Percentiles rank a stretch among this genome's conserved stretches.
These are phyloP conservation scores for Marchantia paleacea DNA, from an alignment of 225 moss, liverwort and hornwort species.

Conservation along the genomic window DNA sequence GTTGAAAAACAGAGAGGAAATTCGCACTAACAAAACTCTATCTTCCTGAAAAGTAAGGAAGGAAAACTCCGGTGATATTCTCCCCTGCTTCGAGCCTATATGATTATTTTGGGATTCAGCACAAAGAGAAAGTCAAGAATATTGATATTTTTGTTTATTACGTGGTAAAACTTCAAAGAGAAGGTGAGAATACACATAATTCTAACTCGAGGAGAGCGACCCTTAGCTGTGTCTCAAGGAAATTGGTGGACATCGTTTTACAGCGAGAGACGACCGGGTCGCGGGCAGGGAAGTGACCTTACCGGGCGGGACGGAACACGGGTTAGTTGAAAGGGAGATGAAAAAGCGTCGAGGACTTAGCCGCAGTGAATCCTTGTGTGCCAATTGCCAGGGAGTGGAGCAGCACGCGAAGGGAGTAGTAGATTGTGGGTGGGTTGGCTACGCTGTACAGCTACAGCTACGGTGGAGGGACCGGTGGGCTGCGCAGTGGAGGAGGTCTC, in stretches of 20 bases:
- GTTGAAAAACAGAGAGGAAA: too few species aligned
- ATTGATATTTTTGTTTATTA: too few species aligned
- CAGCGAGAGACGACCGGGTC: background rate
- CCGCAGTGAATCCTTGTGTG: background rate
- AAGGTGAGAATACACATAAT: background rate
- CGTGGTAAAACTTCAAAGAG: background rate
- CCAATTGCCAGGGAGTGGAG: background rate
- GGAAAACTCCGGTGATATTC: too few species aligned
- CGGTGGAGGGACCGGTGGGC: background rate
- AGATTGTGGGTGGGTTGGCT: background rate
- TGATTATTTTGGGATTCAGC: too few species aligned
- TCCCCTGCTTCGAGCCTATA: too few species aligned
- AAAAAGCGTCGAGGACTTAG: constrained; percentile 11
- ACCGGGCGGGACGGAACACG: background rate
- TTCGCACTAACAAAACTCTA: too few species aligned
- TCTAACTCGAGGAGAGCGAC: background rate
- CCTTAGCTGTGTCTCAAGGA: background rate
- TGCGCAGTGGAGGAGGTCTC: background rate
- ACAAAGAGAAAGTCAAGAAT: too few species aligned
- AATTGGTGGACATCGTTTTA: background rate
- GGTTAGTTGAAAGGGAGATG: background rate
- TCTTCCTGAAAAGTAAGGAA: too few species aligned
- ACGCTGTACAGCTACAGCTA: background rate
- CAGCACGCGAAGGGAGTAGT: too few species aligned
- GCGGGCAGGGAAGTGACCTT: background rate